Base-by-base conservation (phyloP, 768 basidiomycete genomes). In the Porphyrellus cyaneotinctus region DNA sequence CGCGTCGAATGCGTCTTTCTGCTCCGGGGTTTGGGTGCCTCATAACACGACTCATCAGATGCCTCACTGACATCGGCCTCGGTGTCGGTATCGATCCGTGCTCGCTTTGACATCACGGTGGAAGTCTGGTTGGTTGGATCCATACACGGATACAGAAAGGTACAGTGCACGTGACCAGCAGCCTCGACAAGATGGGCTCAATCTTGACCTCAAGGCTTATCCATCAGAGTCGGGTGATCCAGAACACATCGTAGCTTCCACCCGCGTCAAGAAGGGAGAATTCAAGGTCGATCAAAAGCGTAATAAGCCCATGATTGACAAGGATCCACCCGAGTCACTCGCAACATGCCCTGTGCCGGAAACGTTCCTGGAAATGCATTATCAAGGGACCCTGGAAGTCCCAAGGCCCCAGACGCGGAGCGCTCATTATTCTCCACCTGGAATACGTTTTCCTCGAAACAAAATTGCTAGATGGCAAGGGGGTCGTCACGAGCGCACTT, bases 21-120 rank as follows among this genome's bases (percentile, higher is more conserved):
- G 37, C 26, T 44, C 37, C 10, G 51, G 1, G 56, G 15, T 39
- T 49, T 56, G 31, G 56, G 31, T 43, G 46, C 26, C 17, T 59
- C 62, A 30, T 30, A 35, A 51, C 48, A 58, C n/a, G 67, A 65
- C 18, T 31, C 60, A 37, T 71, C 68, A 18, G 64, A 67, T 4
- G 38, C 53, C 31, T 41, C 56, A 8, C 33, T 9, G 36, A 47
- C 56, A 37, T 56, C 54, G 52, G 36, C 50, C 6, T 64, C 66
- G 11, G 50, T 52, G 33, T 59, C 60, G 12, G 51, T 51, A 43
- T 51, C 42, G 22, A 36, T 45, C n/a, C 62, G 65, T 38, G 58
- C 57, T 30, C 70, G 65, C 48, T 72, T 72, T 32, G 65, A 48
- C 70, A 70, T 71, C n/a, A n/a, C n/a, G n/a, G n/a, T n/a, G n/a